Conservation (phyloP, 305 asterid genomes). For the Plantago lanceolata region DNA sequence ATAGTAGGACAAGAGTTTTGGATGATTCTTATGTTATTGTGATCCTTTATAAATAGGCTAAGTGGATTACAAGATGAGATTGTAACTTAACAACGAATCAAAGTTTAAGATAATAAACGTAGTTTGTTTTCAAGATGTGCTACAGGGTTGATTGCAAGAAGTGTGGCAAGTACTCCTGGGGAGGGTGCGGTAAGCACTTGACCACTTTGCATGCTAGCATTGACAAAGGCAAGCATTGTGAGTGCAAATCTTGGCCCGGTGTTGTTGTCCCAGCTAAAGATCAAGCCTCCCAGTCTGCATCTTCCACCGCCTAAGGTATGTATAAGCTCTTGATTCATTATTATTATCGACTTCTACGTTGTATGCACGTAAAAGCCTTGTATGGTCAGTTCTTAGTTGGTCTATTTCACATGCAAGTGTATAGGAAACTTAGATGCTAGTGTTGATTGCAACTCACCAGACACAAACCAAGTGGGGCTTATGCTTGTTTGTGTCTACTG, state of each 20-base stretch:
- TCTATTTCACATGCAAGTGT: no score
- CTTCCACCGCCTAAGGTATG: conserved; percentile 31
- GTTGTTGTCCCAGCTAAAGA: conserved; percentile 36
- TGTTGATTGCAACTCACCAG: no score
- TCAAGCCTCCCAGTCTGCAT: conserved; percentile 20
- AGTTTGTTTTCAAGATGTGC: conserved; percentile 40
- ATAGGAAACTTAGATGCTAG: no score
- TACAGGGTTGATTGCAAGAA: conserved; percentile 51
- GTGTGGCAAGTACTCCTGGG: conserved; percentile 63
- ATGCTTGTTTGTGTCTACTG: no score
- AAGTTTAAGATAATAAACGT: background rate
- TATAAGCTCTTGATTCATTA: background rate
- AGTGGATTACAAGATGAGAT: conserved; percentile 1
- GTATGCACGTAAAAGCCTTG: no score
- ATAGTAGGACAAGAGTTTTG: conserved; percentile 3
- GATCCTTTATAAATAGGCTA: conserved; percentile 6
- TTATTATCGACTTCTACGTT: no score
- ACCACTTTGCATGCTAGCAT: conserved; percentile 37
- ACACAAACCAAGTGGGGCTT: no score
- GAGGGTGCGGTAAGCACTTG: conserved; percentile 64
- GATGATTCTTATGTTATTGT: conserved; percentile 31
- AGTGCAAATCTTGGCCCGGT: conserved; percentile 78
- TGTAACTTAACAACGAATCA: conserved; percentile 7
- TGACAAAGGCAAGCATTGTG: conserved; percentile 59
- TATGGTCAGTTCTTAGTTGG: no score